phyloP scores from a whole-genome alignment of 2,329 filamentous ascomycete genomes.

The Fusarium equiseti region DNA sequence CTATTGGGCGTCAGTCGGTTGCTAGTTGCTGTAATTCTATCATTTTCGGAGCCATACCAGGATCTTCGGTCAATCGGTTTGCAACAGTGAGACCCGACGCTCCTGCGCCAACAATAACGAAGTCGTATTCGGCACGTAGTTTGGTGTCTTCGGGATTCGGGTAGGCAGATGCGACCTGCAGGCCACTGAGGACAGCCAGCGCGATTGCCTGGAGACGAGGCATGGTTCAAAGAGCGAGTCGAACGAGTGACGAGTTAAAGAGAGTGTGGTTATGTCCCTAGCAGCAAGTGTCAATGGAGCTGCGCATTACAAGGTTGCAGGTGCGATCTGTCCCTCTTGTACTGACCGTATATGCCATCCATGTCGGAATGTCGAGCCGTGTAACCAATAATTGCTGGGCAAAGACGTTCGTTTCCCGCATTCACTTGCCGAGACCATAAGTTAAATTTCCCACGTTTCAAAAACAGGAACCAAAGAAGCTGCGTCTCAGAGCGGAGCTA shows the following conservation, averaged over 20 bases:
- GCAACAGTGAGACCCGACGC: slow-evolving; percentile 41
- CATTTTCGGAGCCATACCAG: no score
- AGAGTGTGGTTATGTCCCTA: neutral
- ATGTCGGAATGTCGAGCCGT: neutral
- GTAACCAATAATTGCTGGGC: neutral
- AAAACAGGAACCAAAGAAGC: slow-evolving; percentile 2
- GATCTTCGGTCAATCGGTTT: slow-evolving; percentile 37
- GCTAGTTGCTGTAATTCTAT: no score
- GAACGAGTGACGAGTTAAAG: neutral
- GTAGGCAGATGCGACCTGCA: slow-evolving; percentile 11
- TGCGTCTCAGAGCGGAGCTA: slow-evolving; percentile 12
- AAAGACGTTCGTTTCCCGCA: neutral
- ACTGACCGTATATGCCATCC: slow-evolving; percentile 14
- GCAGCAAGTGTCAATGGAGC: neutral
- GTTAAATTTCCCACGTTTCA: slow-evolving; percentile 17
- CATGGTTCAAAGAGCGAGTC: slow-evolving; percentile 4
- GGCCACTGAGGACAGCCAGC: slow-evolving; percentile 4
- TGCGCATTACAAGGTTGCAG: neutral
- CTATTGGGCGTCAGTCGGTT: no score
- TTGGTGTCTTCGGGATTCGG: neutral
- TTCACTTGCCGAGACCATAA: slow-evolving; percentile 15
- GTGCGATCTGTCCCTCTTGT: slow-evolving; percentile 7
- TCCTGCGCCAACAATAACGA: slow-evolving; percentile 38
- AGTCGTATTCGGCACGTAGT: slow-evolving; percentile 35
- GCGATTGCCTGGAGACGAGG: neutral